Conservation (phyloP, 2,329 filamentous ascomycete species). For the Xylariaceae sp. region DNA sequence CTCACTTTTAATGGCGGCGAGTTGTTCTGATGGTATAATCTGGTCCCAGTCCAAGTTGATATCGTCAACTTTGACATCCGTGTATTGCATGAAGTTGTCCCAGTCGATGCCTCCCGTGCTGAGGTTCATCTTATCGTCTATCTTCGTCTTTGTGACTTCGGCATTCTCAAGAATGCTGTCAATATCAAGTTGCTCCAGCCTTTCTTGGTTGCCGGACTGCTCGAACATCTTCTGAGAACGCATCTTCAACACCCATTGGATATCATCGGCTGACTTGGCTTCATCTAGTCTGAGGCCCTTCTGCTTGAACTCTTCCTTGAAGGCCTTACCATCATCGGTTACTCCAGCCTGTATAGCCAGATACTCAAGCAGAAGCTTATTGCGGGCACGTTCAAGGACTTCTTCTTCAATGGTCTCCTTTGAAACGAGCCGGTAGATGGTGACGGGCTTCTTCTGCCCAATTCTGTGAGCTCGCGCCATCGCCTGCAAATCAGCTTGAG, state of each 20-base stretch:
- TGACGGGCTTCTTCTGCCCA: constrained; percentile 92
- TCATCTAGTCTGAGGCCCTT: constrained; percentile 71
- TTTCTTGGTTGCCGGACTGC: constrained; percentile 92
- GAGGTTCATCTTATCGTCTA: constrained; percentile 84
- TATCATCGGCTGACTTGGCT: constrained; percentile 88
- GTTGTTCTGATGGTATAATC: constrained; percentile 90
- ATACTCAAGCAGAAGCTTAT: constrained; percentile 96
- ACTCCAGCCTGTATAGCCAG: constrained; percentile 96
- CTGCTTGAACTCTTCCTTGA: constrained; percentile 71
- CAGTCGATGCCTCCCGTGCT: constrained; percentile 81
- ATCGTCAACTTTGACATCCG: constrained; percentile 90
- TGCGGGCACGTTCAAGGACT: constrained; percentile 89
- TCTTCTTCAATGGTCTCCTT: constrained; percentile 99
- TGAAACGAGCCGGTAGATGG: constrained; percentile 91
- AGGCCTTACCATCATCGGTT: constrained; percentile 86
- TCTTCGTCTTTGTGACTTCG: constrained; percentile 93
- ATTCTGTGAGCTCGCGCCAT: constrained; percentile 99
- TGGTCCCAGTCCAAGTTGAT: constrained; percentile 87
- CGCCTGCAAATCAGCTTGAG: constrained; percentile 93
- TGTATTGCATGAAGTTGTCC: constrained; percentile 97
- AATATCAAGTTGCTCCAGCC: constrained; percentile 94
- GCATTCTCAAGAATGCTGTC: constrained; percentile 96
- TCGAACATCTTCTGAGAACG: constrained; percentile 99
- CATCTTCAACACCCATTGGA: constrained; percentile 93
- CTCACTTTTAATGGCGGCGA: constrained; percentile 84